These are phyloP conservation scores for Aureobasidium musti DNA, from an alignment of 2,329 filamentous ascomycete genomes.

Conservation along the genomic window DNA sequence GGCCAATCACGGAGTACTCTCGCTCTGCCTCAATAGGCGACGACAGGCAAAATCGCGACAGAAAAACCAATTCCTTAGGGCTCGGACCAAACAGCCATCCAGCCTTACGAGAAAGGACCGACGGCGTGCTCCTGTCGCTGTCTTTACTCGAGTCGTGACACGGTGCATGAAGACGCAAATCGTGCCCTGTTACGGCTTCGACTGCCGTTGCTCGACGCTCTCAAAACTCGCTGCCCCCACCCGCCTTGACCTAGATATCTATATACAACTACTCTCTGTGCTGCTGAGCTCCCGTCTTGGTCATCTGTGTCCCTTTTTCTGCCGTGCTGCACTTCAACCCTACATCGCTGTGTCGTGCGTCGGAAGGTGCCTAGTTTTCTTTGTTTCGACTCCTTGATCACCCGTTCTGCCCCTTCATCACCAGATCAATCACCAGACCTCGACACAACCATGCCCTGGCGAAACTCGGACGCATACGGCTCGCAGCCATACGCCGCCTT, in stretches of 20 bases:
- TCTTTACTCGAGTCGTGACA: conserved; percentile 23
- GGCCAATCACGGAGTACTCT: conserved; percentile 17
- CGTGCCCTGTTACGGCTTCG: conserved; percentile 23
- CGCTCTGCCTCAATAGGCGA: conserved; percentile 3
- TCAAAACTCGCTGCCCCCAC: conserved; percentile 23
- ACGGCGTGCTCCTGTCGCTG: neutral
- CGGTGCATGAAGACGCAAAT: conserved; percentile 23
- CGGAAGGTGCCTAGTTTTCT: conserved; percentile 6
- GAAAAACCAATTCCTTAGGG: conserved; percentile 20
- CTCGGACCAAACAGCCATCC: conserved; percentile 20
- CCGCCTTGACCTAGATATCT: neutral
- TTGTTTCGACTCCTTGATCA: conserved; percentile 3
- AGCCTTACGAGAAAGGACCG: conserved; percentile 28
- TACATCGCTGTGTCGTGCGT: conserved; percentile 16
- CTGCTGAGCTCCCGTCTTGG: conserved; percentile 14
- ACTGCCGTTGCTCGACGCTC: conserved; percentile 22
- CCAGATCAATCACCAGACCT: conserved; percentile 28
- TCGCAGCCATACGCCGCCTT: conserved; percentile 26
- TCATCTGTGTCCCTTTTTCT: neutral
- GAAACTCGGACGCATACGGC: conserved; percentile 25
- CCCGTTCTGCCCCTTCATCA: conserved; percentile 24
- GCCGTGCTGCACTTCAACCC: conserved; percentile 4
- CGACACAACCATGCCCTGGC: conserved; percentile 19
- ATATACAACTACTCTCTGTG: conserved; percentile 4
- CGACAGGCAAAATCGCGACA: conserved; percentile 4